Evolutionary conservation across 129 eudicot genomes (phyloP), one percentile per base, ranked within the genome.

Genomic region (Lactuca saligna): DNA sequence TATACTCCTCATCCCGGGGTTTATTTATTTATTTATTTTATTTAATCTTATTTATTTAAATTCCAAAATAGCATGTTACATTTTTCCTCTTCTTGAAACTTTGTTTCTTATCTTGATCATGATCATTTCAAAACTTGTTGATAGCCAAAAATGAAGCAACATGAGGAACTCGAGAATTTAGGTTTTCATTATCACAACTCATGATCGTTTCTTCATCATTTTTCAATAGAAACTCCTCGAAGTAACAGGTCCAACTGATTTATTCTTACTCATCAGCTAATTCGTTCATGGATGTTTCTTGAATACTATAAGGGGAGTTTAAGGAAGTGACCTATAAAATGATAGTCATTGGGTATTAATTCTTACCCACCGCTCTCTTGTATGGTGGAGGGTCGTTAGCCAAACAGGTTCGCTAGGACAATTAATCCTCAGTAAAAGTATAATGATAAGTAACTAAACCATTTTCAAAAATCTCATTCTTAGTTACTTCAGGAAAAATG

Each of bases 191-290:
- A 61, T 60, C 66, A 61, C 77, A 71, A 76, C 10, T 42, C 76
- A 69, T 61, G 69, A 46, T 31, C 38, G 63, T 42, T 35, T 82
- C 65, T 17, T 71, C 59, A 51, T 81, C 79, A 50, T 57, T 76
- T 70, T 76, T 65, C 35, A 74, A 69, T 58, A 61, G 20, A 55
- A 85, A 85, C 39, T 83, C 89, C 17, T 87, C 87, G 73, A 87
- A 67, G 75, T 87, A 91, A 68, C 64, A 83, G 67, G 92, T 85
- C 97, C 95, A 91, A 56, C 92, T 79, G 72, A 92, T 91, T 71
- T 91, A 95, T 63, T 91, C 92, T 3, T 79, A 72, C 61, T 60
- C 71, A 51, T 60, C 58, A 69, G 54, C 50, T 25, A 25, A 25
- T 67, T 77, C 73, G 79, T 56, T 61, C 62, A 69, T 72, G 70